Evolutionary conservation across 139 green algal species (phyloP), one percentile per base, ranked within the genome.

Genomic region (Coccomyxa sp.): DNA sequence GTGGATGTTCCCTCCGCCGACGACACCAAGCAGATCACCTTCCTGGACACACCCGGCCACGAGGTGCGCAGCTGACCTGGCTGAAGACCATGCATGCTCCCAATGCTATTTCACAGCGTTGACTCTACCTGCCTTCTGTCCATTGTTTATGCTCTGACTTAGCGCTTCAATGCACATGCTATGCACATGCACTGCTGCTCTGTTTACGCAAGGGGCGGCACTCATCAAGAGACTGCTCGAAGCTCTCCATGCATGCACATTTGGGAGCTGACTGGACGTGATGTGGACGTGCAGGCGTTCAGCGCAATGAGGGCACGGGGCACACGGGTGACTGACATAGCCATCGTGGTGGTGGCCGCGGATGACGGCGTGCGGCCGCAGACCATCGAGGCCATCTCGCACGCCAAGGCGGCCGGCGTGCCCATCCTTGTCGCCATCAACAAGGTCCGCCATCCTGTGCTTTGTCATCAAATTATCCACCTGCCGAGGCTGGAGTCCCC

Each of bases 311-410:
- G 97, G 0, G 97, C 97, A 4, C 87, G 95, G 28, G 95, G 95
- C 68, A 90, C 94, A 13, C 87, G 91, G 74, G 96, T 99, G 28
- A 99, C 97, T 0, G 97, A 99, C 88, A 93, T 99, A 31, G 97
- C 96, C 14, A 92, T 99, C 85, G 95, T 99, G 83, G 96, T 99
- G 38, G 95, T 99, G 66, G 97, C 97, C 27, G 97, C 97, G 15
- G 96, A 99, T 85, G 97, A 99, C 82, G 97, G 97, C 23, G 94
- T 99, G 79, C 90, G 92, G 81, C 97, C 97, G 58, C 97, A 99
- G 91, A 99, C 97, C 7, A 76, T 92, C 0, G 97, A 99, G 85
- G 97, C 97, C 15, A 92, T 99, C 80, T 87, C 82, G 27, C 97
- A 99, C 86, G 97, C 97, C 10, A 91, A 96, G 85, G 94, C 96